Evolutionary conservation across 768 basidiomycete genomes (phyloP).

Genomic region (Lanmaoa pseudosensibilis): DNA sequence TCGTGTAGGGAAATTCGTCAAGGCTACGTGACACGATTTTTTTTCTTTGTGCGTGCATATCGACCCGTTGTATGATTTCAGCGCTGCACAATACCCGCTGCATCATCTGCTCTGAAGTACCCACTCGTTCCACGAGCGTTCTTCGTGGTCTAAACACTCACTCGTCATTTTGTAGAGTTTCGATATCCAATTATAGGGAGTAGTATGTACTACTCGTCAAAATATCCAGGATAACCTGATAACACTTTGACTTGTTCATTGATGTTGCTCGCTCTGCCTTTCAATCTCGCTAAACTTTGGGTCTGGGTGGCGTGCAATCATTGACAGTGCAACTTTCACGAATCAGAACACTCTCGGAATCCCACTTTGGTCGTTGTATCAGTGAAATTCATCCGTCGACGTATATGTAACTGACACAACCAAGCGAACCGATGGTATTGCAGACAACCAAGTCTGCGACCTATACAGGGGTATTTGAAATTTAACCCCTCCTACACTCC

Average conservation of each 20-base stretch:
- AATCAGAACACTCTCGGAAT: neutral
- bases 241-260: no score
- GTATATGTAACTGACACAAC: neutral
- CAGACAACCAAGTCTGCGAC: neutral
- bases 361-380: neutral
- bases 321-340: neutral
- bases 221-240: neutral
- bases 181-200: neutral
- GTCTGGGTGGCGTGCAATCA: no score
- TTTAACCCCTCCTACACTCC: neutral
- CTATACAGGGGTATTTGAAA: neutral
- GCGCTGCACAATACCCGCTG: neutral
- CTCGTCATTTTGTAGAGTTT: neutral
- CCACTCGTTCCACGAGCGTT: neutral
- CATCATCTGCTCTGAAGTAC: neutral
- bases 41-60: neutral
- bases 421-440: neutral
- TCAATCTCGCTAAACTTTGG: no score
- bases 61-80: neutral
- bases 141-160: neutral
- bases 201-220: neutral
- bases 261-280: no score
- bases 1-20: constrained; percentile 55
- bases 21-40: constrained; percentile 26
- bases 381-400: neutral